Evolutionary conservation across 768 basidiomycete species (phyloP).

Genomic region (Termitomyces sp.): DNA sequence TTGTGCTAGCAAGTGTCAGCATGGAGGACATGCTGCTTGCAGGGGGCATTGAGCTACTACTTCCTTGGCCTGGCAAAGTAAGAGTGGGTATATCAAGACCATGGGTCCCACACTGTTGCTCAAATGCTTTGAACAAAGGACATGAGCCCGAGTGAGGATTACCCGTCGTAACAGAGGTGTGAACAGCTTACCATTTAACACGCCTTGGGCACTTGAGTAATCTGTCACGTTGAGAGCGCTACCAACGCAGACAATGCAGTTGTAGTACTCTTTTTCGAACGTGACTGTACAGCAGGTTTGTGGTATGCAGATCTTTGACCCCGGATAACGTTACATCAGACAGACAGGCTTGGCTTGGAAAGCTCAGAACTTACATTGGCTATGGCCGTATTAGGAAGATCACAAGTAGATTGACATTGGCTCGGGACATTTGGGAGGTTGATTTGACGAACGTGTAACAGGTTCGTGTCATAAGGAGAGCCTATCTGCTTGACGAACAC

Average conservation of each 20-base stretch:
- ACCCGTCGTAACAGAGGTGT: background rate
- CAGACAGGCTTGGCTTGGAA: background rate
- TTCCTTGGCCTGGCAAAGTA: background rate
- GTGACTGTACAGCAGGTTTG: constrained; percentile 33
- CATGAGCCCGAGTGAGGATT: background rate
- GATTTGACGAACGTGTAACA: constrained; percentile 18
- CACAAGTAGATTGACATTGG: constrained; percentile 29
- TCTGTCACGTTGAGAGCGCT: constrained; percentile 20
- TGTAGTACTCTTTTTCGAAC: constrained; percentile 36
- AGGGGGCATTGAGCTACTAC: background rate
- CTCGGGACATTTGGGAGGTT: constrained; percentile 19
- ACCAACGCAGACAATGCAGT: constrained; percentile 37
- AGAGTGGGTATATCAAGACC: background rate
- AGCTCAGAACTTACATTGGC: constrained; percentile 13
- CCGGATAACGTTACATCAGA: background rate
- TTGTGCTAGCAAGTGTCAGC: background rate
- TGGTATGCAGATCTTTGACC: constrained; percentile 21
- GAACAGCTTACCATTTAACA: constrained; percentile 14
- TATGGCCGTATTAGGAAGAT: constrained; percentile 20
- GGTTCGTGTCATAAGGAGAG: background rate
- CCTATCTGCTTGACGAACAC: background rate
- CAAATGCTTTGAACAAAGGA: background rate
- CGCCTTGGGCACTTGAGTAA: constrained; percentile 16
- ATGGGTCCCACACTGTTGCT: background rate
- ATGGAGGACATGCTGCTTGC: background rate